These are phyloP conservation scores for Yamadazyma siamensis DNA, from an alignment of 1,139 yeast species.

Conservation along the genomic window DNA sequence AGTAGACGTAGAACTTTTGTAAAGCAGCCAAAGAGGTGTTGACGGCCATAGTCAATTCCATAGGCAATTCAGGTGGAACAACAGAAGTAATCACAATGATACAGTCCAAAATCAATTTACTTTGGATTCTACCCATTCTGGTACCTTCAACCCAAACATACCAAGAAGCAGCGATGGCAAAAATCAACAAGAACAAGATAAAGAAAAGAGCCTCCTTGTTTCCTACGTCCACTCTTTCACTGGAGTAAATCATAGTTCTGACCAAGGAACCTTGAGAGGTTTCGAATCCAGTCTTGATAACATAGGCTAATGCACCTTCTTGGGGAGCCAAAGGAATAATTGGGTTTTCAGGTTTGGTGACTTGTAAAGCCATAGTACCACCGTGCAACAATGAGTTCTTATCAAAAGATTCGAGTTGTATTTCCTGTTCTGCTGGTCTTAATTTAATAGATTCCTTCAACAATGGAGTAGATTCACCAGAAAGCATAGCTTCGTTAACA, in stretches of 20 bases:
- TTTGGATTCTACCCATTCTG: conserved; percentile 89
- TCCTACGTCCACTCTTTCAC: conserved; percentile 96
- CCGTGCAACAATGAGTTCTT: conserved; percentile 90
- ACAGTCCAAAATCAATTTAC: conserved; percentile 92
- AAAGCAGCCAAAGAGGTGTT: conserved; percentile 86
- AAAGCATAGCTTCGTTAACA: conserved; percentile 95
- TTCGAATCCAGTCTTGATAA: conserved; percentile 92
- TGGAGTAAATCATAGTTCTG: conserved; percentile 95
- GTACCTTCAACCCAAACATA: conserved; percentile 99
- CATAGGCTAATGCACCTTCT: conserved; percentile 87
- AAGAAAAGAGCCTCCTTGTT: conserved; percentile 92
- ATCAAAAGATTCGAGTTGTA: conserved; percentile 80
- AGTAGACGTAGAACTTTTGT: conserved; percentile 82
- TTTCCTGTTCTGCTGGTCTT: conserved; percentile 67
- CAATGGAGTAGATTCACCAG: conserved; percentile 97
- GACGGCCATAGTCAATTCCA: conserved; percentile 98
- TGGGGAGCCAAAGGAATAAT: conserved; percentile 70
- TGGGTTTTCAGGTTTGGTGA: conserved; percentile 60
- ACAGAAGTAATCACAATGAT: conserved; percentile 93
- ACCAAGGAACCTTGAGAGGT: conserved; percentile 97
- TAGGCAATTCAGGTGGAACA: conserved; percentile 98
- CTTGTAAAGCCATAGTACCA: conserved; percentile 95
- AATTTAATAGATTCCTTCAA: conserved; percentile 86
- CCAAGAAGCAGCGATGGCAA: conserved; percentile 96
- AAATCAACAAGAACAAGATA: conserved; percentile 80